A percentile compares a stretch with the other conserved stretches of the same genome.
These are phyloP conservation scores for Aureobasidium sp. DNA, from an alignment of 2,329 filamentous ascomycete genomes.

Conservation along the genomic window DNA sequence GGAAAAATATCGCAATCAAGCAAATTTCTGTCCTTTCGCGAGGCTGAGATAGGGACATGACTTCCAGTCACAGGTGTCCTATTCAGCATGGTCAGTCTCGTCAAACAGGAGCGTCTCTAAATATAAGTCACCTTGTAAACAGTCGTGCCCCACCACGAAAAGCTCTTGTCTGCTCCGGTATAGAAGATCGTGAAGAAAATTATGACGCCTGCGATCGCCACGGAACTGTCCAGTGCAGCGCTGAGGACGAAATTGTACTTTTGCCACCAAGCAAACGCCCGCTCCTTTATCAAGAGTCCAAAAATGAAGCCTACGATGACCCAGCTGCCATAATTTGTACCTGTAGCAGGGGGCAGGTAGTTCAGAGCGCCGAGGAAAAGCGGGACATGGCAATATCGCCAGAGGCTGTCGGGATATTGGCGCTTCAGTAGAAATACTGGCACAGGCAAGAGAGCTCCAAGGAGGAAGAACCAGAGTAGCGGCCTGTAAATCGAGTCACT, in stretches of 20 bases:
- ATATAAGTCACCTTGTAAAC: conserved; percentile 32
- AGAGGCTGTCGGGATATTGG: not conserved
- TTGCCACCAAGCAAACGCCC: conserved; percentile 71
- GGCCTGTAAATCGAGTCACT: not conserved
- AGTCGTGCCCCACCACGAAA: conserved; percentile 83
- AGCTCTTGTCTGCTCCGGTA: conserved; percentile 53
- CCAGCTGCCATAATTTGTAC: not conserved
- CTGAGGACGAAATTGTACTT: conserved; percentile 89
- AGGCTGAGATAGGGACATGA: not conserved
- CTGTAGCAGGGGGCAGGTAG: not conserved
- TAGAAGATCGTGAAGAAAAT: conserved; percentile 83
- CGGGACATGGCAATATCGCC: not conserved
- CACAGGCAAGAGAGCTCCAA: not conserved
- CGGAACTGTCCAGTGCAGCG: conserved; percentile 72
- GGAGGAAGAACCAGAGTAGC: not conserved
- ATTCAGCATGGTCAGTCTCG: not conserved
- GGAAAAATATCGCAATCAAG: not conserved
- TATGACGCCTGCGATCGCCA: conserved; percentile 77
- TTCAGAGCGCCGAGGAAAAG: not conserved
- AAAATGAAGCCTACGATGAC: conserved; percentile 46
- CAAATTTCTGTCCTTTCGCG: not conserved
- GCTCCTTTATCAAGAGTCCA: conserved; percentile 65
- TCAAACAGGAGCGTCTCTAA: not conserved
- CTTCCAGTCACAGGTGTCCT: not conserved
- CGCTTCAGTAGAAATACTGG: not conserved